Conservation (phyloP, 2,329 filamentous ascomycete species). For the Curvularia hawaiiensis region DNA sequence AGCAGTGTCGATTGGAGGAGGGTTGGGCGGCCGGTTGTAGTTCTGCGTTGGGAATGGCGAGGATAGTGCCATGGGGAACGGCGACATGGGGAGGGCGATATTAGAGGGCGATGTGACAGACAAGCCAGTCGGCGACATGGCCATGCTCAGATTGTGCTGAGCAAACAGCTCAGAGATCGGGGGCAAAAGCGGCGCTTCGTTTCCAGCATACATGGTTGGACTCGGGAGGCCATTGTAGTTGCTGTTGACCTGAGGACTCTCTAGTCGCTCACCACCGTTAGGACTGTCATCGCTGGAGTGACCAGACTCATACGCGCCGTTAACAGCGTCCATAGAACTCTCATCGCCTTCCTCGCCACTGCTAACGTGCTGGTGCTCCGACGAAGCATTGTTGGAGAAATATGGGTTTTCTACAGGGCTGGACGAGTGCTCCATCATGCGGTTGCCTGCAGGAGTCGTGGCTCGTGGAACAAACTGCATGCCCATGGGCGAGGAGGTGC, state of each 20-base stretch:
- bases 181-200: slow-evolving; percentile 24
- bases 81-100: slow-evolving; percentile 29
- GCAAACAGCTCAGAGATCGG: slow-evolving; percentile 25
- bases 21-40: slow-evolving; percentile 23
- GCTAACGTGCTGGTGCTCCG: slow-evolving; percentile 23
- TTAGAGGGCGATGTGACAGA: slow-evolving; percentile 28
- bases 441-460: slow-evolving; percentile 35
- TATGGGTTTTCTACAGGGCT: slow-evolving; percentile 35
- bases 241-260: slow-evolving; percentile 40
- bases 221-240: slow-evolving; percentile 39
- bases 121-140: slow-evolving; percentile 16
- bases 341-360: slow-evolving; percentile 23
- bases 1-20: slow-evolving; percentile 31
- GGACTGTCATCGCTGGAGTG: slow-evolving; percentile 19
- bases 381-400: slow-evolving; percentile 23
- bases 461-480: slow-evolving; percentile 41
- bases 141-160: slow-evolving; percentile 22
- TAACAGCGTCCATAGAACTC: slow-evolving; percentile 36
- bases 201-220: slow-evolving; percentile 19
- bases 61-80: slow-evolving; percentile 31
- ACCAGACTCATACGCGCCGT: slow-evolving; percentile 32
- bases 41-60: slow-evolving; percentile 29
- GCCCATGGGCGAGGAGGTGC: slow-evolving; percentile 47
- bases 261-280: slow-evolving; percentile 26
- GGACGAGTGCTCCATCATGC: slow-evolving; percentile 36